Conservation (phyloP, 176 grass and related monocot genomes). For the Juncus effusus region DNA sequence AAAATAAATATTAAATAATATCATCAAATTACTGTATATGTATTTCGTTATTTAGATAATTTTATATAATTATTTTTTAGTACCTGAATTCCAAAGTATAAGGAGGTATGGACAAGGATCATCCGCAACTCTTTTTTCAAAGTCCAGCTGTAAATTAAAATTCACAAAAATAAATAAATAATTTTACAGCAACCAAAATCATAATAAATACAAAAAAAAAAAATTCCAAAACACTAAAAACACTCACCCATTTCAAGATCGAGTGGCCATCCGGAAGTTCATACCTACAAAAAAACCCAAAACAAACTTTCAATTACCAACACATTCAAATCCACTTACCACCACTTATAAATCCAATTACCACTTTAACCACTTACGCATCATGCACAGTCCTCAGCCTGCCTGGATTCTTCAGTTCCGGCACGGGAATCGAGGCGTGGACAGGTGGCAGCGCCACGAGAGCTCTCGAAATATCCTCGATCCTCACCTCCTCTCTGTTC, state of each 20-base stretch:
- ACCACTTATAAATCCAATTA: no score
- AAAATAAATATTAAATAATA: no score
- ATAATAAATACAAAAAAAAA: not conserved
- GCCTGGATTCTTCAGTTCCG: conserved; percentile 75
- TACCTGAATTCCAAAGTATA: conserved; percentile 66
- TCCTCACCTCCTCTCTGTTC: conserved; percentile 28
- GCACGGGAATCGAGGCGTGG: conserved; percentile 80
- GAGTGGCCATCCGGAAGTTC: conserved; percentile 88
- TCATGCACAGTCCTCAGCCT: conserved; percentile 84
- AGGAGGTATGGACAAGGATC: conserved; percentile 89
- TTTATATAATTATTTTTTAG: not conserved
- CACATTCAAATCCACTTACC: not conserved
- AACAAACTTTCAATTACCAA: conserved; percentile 22
- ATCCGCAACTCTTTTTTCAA: conserved; percentile 61
- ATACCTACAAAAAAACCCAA: conserved; percentile 52
- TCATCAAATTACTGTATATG: no score
- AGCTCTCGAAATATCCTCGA: conserved; percentile 79
- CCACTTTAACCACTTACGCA: conserved; percentile 47
- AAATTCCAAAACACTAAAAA: not conserved
- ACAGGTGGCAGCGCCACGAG: conserved; percentile 60
- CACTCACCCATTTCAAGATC: conserved; percentile 60
- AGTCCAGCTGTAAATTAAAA: conserved; percentile 45
- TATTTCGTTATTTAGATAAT: no score
- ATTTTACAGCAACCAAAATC: not conserved
- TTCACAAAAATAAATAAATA: no score